Conservation (phyloP, 1,139 yeast genomes). For the Saccharomyces hybrid region DNA sequence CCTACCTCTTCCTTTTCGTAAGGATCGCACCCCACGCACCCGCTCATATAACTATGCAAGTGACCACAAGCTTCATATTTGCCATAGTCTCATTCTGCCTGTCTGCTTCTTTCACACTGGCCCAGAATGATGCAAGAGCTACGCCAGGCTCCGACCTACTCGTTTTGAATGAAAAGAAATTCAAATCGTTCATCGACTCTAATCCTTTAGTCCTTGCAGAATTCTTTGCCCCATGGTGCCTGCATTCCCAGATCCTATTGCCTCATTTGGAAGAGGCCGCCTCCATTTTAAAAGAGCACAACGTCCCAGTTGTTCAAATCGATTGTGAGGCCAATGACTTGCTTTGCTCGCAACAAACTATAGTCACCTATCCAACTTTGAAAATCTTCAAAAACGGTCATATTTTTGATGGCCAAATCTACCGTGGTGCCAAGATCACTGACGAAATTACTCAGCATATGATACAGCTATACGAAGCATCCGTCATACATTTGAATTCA, state of each 20-base stretch:
- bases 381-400: slow-evolving; percentile 69
- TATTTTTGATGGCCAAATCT: slow-evolving; percentile 43
- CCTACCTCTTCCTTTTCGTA: neutral
- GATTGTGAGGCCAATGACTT: slow-evolving; percentile 85
- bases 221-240: slow-evolving; percentile 99
- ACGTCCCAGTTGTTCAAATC: slow-evolving; percentile 77
- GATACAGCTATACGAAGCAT: slow-evolving; percentile 77
- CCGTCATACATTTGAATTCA: slow-evolving; percentile 52
- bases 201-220: slow-evolving; percentile 85
- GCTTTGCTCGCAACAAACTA: slow-evolving; percentile 65
- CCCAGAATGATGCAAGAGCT: slow-evolving; percentile 71
- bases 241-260: slow-evolving; percentile 91
- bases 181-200: slow-evolving; percentile 55
- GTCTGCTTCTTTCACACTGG: slow-evolving; percentile 18
- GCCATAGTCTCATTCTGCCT: slow-evolving; percentile 27
- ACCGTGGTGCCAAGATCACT: slow-evolving; percentile 78
- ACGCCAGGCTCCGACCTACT: slow-evolving; percentile 29
- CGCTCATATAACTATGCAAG: neutral
- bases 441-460: slow-evolving; percentile 69
- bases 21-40: neutral
- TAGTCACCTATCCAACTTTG: slow-evolving; percentile 88
- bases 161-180: slow-evolving; percentile 48
- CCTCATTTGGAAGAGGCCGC: slow-evolving; percentile 89
- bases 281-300: slow-evolving; percentile 52
- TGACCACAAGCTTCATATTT: neutral